Base-by-base conservation (phyloP, 2,329 filamentous ascomycete genomes). In the Hypoxylon sp. region DNA sequence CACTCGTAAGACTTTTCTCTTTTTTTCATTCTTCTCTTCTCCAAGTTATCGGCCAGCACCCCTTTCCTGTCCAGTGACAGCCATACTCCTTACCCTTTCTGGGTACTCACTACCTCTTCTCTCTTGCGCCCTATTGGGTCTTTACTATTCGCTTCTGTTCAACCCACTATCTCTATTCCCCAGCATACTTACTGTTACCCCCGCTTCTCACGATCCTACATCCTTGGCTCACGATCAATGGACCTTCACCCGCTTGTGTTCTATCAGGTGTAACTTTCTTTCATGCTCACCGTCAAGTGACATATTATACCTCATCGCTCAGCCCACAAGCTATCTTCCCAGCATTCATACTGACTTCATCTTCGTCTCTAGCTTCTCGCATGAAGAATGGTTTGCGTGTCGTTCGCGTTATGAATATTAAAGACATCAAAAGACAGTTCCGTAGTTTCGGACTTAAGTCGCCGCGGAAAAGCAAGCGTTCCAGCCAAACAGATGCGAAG, bases 331-430 rank as follows among this genome's bases (percentile, higher is more conserved):
- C 2, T n/a, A 17, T n/a, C 15, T 21, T 32, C 17, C 19, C 29
- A 29, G 31, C 4, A 17, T 37, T 46, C 17, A 52, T 48, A 15
- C 42, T 68, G 19, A 67, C 7, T 48, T 51, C 6, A 7, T 50
- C 42, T 44, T 8, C 47, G 32, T 27, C 11, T 24, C 24, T 61
- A 71, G 69, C 69, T 63, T 67, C 66, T 47, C 66, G 69, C 3
- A 71, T 71, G 63, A 56, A 65, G 57, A 27, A 65, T 3, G 69
- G 69, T 31, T 21, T 48, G 62, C 69, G 69, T 6, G 63, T 71
- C 21, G 69, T 71, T 51, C 42, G 46, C 6, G 39, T 71, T 29
- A 35, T 46, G 10, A 11, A 21, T 7, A 11, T 35, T n/a, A 13
- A 59, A 46, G 17, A 21, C 11, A 19, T 31, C 37, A 15, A 54